Evolutionary conservation across 2,329 filamentous ascomycete genomes (phyloP), one percentile per base, ranked within the genome.

Genomic region (Alternaria triticina): DNA sequence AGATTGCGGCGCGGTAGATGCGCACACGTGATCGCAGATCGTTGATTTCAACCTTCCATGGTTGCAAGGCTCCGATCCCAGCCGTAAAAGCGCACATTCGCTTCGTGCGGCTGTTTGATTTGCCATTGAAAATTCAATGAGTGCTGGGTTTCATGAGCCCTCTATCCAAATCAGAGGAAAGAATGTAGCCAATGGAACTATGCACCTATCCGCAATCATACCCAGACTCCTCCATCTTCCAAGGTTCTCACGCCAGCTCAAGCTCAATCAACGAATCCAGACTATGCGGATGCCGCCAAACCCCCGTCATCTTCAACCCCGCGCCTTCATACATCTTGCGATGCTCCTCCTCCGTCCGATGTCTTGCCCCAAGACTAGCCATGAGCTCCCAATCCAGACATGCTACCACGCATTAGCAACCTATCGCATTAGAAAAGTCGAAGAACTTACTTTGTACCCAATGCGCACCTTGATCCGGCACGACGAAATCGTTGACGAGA

Each of bases 331-430:
- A 75, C 52, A 75, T 33, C 23, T 58, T 61, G 6, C 55, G 25
- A 45, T 75, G 71, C 51, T 73, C 69, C 17, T 63, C 66, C 46
- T 67, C 69, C 1, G 71, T 75, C 20, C 72, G 58, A n/a, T 75
- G 72, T 6, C 72, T 65, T 2, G 71, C 62, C 10, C 70, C 71
- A 27, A 74, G 65, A 46, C 44, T 51, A 4, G 58, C 62, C 72
- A 74, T 74, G 6, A 74, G 65, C 51, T 74, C 69, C 72, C 71
- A 74, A 46, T 74, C 72, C 15, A 74, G 66, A 49, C 62, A 63
- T 0, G 72, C 67, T 70, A 13, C 6, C 2, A 10, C 22, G 13
- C 15, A 40, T 69, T 23, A 69, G 60, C 36, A 8, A 7, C 0
- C 22, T 1, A 36, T 50, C 6, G 1, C 43, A 25, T 1, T 30